Conservation (phyloP, 2,329 filamentous ascomycete species). For the Aspergillus pseudotamarii region DNA sequence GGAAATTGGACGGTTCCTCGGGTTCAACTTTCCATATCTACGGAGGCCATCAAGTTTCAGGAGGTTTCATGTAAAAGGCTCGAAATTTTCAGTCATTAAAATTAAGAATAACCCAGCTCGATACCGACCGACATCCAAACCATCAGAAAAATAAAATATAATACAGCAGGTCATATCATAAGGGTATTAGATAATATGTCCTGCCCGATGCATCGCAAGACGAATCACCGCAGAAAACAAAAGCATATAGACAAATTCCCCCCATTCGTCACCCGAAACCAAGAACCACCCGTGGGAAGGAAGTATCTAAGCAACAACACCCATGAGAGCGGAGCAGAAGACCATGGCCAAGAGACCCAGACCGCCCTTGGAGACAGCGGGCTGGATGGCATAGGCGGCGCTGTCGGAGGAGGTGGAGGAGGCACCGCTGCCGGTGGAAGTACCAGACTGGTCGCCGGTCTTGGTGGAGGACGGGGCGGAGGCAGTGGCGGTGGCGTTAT, state of each 20-base stretch:
- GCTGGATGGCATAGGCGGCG: slow-evolving; percentile 20
- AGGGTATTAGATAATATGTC: neutral
- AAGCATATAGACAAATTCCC: neutral
- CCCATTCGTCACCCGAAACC: neutral
- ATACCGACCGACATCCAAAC: neutral
- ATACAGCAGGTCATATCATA: slow-evolving; percentile 1
- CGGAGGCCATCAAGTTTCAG: neutral
- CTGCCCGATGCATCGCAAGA: neutral
- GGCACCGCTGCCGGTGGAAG: slow-evolving; percentile 3
- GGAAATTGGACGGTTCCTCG: neutral
- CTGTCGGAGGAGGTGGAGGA: slow-evolving; percentile 17
- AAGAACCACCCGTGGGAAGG: neutral
- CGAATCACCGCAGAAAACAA: neutral
- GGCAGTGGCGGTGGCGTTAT: slow-evolving; percentile 35
- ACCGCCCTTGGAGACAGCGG: slow-evolving; percentile 32
- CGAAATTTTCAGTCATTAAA: neutral
- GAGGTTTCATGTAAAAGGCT: neutral
- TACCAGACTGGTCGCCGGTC: slow-evolving; percentile 10
- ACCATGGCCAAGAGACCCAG: slow-evolving; percentile 35
- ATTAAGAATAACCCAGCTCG: neutral
- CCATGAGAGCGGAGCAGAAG: slow-evolving; percentile 33
- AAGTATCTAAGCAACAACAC: slow-evolving; percentile 22
- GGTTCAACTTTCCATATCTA: neutral
- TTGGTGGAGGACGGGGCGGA: slow-evolving; percentile 12
- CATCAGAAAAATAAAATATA: neutral